These are phyloP conservation scores for Diaporthe destruens DNA, from an alignment of 2,329 filamentous ascomycete species.

Conservation along the genomic window DNA sequence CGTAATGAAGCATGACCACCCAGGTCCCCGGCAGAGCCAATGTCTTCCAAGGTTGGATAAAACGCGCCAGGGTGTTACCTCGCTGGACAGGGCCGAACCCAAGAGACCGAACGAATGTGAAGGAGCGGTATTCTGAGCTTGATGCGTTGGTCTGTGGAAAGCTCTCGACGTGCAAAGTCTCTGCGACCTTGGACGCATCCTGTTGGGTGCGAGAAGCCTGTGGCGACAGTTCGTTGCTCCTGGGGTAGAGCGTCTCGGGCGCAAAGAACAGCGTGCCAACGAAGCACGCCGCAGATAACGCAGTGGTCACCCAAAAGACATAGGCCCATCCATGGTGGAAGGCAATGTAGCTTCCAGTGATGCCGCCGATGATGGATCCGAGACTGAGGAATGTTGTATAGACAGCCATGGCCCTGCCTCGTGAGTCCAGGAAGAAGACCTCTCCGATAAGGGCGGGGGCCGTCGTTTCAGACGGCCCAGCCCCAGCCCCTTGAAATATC, in stretches of 20 bases:
- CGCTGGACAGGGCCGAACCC: background rate
- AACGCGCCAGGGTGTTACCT: constrained; percentile 43
- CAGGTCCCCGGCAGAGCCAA: constrained; percentile 51
- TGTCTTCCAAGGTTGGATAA: constrained; percentile 48
- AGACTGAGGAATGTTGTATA: constrained; percentile 51
- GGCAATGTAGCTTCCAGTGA: constrained; percentile 45
- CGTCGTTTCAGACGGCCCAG: constrained; percentile 52
- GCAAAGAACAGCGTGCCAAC: background rate
- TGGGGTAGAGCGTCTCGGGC: constrained; percentile 9
- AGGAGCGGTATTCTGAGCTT: background rate
- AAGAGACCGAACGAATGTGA: constrained; percentile 5
- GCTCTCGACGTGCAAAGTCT: background rate
- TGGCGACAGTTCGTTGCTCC: constrained; percentile 8
- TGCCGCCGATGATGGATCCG: constrained; percentile 51
- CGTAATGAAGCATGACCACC: constrained; percentile 55
- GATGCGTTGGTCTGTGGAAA: background rate
- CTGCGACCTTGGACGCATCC: constrained; percentile 9
- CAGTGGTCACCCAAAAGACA: constrained; percentile 15
- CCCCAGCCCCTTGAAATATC: constrained; percentile 51
- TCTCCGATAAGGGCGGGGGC: constrained; percentile 52
- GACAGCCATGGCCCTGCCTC: constrained; percentile 53
- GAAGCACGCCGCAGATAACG: background rate
- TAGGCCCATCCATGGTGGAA: constrained; percentile 18
- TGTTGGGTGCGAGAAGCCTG: constrained; percentile 15
- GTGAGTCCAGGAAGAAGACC: constrained; percentile 53